Evolutionary conservation across 2,329 filamentous ascomycete species (phyloP), one percentile per base, ranked within the genome.

Genomic region (Cladosporium cucumerinum): DNA sequence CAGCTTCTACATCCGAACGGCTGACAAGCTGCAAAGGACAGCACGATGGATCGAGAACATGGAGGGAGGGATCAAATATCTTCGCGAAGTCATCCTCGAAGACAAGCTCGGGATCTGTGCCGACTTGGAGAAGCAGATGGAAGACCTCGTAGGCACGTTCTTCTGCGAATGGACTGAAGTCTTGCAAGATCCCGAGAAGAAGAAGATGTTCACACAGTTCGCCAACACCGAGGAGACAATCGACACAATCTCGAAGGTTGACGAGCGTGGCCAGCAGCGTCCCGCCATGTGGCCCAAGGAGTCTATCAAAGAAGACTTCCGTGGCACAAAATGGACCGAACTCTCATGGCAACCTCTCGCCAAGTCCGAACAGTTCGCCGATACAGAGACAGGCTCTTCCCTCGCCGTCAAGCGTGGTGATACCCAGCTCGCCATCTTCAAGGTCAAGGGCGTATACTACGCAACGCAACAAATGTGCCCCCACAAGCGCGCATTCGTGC

Each of bases 381-480:
- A 88, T 66, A 77, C 85, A 1, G 86, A 89, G 2, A 91, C 90
- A 30, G 90, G 90, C 34, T 88, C 92, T 65, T 90, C 87, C 11
- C 88, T 91, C 5, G 89, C 88, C 34, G 82, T 97, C 78, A 95
- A 96, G 81, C 86, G 91, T 51, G 91, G 93, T 51, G 92, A 96
- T 76, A 96, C 92, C 0, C 93, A 97, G 77, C 84, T 97, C 1
- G 92, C 93, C 8, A 81, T 97, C 61, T 97, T 93, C 86, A 90
- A 92, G 72, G 85, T 96, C 67, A 86, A 86, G 62, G 92, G 92
- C 23, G 85, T 85, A 62, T 96, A 89, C 82, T 94, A 94, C 77
- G 90, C 91, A 65, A 90, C 90, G 16, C 93, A 97, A 79, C 92
- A 97, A 75, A 97, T 97, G 93, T 97, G 93, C 76, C 93, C 93